These are phyloP conservation scores for Neurospora sp. DNA, from an alignment of 495 filamentous ascomycete species.

Conservation along the genomic window DNA sequence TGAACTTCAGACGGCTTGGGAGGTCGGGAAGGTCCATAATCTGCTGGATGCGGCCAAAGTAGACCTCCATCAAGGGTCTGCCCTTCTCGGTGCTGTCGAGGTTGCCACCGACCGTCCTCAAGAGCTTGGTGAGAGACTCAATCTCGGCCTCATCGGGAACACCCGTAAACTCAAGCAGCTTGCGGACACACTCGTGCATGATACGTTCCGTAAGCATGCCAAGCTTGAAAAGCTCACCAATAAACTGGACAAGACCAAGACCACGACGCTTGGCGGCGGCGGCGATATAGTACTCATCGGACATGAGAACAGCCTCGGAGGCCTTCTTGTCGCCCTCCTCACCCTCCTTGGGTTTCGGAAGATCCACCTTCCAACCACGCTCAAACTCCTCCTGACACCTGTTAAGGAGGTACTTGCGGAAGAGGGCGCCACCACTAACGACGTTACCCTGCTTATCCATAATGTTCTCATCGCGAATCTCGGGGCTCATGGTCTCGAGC, in stretches of 20 bases:
- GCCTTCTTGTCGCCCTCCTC: slow-evolving; percentile 44
- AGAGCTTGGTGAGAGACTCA: slow-evolving; percentile 84
- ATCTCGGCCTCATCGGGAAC: slow-evolving; percentile 91
- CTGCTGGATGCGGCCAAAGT: slow-evolving; percentile 76
- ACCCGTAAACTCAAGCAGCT: slow-evolving; percentile 90
- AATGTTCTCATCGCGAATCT: slow-evolving; percentile 92
- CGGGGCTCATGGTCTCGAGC: slow-evolving; percentile 88
- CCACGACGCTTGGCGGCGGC: slow-evolving; percentile 95
- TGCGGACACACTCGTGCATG: slow-evolving; percentile 98
- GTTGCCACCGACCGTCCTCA: slow-evolving; percentile 81
- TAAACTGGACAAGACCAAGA: slow-evolving; percentile 97
- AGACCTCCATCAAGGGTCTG: slow-evolving; percentile 76
- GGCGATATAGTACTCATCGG: slow-evolving; percentile 93
- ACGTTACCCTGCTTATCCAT: slow-evolving; percentile 75
- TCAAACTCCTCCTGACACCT: slow-evolving; percentile 99
- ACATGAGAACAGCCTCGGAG: slow-evolving; percentile 70
- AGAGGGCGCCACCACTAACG: slow-evolving; percentile 83
- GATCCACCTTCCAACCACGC: slow-evolving; percentile 89
- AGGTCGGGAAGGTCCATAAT: slow-evolving; percentile 70
- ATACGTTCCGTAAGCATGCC: slow-evolving; percentile 97
- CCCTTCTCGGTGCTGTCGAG: slow-evolving; percentile 77
- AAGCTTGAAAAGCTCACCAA: slow-evolving; percentile 97
- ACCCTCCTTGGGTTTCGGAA: slow-evolving; percentile 74
- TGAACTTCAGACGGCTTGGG: slow-evolving; percentile 82
- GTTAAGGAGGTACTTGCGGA: slow-evolving; percentile 98